Conservation (phyloP, 768 basidiomycete genomes). For the Trametes villosa region DNA sequence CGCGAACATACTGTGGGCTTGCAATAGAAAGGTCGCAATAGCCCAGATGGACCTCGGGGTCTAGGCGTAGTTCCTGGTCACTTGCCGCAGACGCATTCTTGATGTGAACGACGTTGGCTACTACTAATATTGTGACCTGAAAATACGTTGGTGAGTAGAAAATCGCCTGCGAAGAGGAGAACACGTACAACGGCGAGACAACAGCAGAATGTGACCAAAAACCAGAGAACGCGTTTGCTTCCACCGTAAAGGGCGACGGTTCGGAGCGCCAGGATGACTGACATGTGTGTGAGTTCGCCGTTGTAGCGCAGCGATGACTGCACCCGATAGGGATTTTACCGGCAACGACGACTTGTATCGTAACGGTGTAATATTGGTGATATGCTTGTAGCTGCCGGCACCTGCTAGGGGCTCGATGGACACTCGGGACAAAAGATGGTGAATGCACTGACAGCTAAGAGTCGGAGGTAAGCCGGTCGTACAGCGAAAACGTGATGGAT, state of each 20-base stretch:
- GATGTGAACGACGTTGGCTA: no score
- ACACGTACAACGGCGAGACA: neutral
- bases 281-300: neutral
- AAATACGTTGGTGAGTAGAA: no score
- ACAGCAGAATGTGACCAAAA: neutral
- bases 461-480: neutral
- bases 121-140: no score
- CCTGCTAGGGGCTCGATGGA: neutral
- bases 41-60: no score
- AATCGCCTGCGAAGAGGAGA: neutral
- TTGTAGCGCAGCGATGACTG: neutral
- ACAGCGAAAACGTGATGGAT: neutral
- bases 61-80: no score
- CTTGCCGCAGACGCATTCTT: no score
- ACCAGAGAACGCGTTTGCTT: neutral
- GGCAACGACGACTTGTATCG: conserved; percentile 4
- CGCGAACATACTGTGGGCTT: no score
- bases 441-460: no score
- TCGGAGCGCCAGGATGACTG: neutral
- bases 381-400: conserved; percentile 8
- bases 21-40: no score
- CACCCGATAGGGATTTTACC: neutral
- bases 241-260: conserved; percentile 7
- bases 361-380: conserved; percentile 10
- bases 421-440: neutral